A percentile compares a stretch with the other conserved stretches of the same genome.
Conservation (phyloP, 2,329 filamentous ascomycete species). For the Paraphoma chrysanthemicola region DNA sequence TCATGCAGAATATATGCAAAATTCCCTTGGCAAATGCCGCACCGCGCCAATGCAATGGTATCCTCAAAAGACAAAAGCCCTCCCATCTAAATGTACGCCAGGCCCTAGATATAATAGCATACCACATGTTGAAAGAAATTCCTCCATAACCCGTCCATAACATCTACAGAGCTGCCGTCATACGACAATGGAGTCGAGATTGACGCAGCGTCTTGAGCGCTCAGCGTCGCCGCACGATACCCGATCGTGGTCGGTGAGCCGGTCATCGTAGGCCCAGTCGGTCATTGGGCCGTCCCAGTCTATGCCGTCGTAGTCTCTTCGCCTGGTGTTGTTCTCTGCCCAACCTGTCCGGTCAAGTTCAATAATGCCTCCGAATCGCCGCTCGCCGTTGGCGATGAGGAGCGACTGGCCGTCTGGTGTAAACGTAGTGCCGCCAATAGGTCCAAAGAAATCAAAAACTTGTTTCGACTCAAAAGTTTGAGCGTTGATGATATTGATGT, state of each 20-base stretch:
- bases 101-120: not conserved
- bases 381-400: conserved; percentile 72
- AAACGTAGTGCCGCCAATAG: conserved; percentile 73
- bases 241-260: conserved; percentile 16
- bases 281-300: conserved; percentile 15
- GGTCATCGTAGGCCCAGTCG: conserved; percentile 35
- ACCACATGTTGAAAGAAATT: conserved; percentile 9
- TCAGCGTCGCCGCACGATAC: conserved; percentile 19
- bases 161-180: conserved; percentile 41
- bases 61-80: conserved; percentile 4
- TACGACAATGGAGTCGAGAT: conserved; percentile 33
- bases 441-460: conserved; percentile 76
- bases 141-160: conserved; percentile 1
- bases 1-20: not conserved
- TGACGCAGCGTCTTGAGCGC: conserved; percentile 31
- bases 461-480: conserved; percentile 70
- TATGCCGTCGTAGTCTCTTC: conserved; percentile 5
- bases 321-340: conserved; percentile 22
- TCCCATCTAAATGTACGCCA: conserved; percentile 5
- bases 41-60: conserved; percentile 14
- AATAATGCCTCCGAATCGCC: conserved; percentile 70
- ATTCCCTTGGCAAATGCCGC: not conserved
- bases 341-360: conserved; percentile 61
- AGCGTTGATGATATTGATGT: conserved; percentile 73
- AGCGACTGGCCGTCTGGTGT: conserved; percentile 71